These are phyloP conservation scores for Avicennia marina DNA, from an alignment of 257 asterid species.

Conservation along the genomic window DNA sequence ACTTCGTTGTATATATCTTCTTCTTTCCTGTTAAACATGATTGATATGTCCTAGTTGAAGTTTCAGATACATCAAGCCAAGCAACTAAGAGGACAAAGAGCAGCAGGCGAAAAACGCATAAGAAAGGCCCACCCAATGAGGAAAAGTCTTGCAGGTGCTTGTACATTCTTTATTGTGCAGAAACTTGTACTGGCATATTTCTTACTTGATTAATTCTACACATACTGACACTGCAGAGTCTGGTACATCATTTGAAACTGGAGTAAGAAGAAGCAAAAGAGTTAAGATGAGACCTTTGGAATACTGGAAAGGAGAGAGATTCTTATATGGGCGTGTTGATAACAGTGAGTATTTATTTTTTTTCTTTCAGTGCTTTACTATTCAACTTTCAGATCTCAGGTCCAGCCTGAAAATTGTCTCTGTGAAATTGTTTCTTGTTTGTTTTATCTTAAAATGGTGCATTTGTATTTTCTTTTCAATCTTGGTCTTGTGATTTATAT, in stretches of 20 bases:
- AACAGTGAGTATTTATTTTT: slow-evolving; percentile 51
- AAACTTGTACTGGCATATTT: slow-evolving; percentile 3
- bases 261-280: slow-evolving; percentile 88
- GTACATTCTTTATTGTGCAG: slow-evolving; percentile 9
- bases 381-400: neutral
- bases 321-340: slow-evolving; percentile 58
- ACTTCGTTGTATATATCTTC: neutral
- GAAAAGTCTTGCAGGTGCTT: slow-evolving; percentile 75
- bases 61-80: slow-evolving; percentile 28
- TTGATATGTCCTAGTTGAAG: neutral
- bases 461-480: neutral
- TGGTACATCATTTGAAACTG: slow-evolving; percentile 68
- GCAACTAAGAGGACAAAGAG: slow-evolving; percentile 11
- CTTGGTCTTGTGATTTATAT: too few species aligned
- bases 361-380: neutral
- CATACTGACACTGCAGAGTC: slow-evolving; percentile 47
- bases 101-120: slow-evolving; percentile 25
- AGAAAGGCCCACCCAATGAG: slow-evolving; percentile 43
- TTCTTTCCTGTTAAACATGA: too few species aligned
- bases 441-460: neutral
- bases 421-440: neutral
- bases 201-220: slow-evolving; percentile 14
- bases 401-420: neutral
- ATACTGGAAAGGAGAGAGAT: slow-evolving; percentile 90
- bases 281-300: slow-evolving; percentile 76